These are phyloP conservation scores for Entomortierella beljakovae DNA, from an alignment of 192 early-diverging fungal genomes.

Conservation along the genomic window DNA sequence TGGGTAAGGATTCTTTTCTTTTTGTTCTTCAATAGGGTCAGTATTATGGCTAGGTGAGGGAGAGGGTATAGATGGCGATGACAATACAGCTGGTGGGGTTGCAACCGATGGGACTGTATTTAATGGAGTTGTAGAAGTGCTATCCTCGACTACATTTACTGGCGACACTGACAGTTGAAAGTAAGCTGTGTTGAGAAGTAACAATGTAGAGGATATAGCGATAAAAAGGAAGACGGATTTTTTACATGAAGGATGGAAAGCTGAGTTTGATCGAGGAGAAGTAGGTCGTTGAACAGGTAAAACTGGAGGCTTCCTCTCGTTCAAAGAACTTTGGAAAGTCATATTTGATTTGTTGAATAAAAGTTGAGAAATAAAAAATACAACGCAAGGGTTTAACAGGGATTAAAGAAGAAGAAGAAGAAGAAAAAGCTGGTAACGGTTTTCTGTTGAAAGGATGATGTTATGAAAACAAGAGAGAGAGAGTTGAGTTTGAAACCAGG, in stretches of 20 bases:
- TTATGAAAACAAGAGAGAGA: neutral
- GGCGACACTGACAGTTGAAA: neutral
- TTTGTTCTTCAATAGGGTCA: neutral
- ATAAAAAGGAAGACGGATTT: constrained; percentile 13
- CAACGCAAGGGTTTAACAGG: neutral
- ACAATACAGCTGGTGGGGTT: neutral
- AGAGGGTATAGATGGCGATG: neutral
- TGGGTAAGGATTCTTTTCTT: neutral
- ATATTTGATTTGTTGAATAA: too few relatives aligned
- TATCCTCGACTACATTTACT: too few relatives aligned
- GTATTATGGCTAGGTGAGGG: neutral
- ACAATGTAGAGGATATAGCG: constrained; percentile 23
- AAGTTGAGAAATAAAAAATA: too few relatives aligned
- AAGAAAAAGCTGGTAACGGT: neutral
- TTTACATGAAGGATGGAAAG: neutral
- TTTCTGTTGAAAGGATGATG: neutral
- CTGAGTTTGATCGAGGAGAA: neutral
- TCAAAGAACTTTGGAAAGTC: too few relatives aligned
- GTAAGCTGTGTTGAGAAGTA: constrained; percentile 14
- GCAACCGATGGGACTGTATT: too few relatives aligned
- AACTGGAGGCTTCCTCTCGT: neutral
- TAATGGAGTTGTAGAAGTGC: neutral
- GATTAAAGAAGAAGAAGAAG: neutral
- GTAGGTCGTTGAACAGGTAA: constrained; percentile 4
- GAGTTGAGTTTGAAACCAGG: neutral